Evolutionary conservation across 1,284 basidiomycete genomes (phyloP).

Genomic region (Xerocomus nothofagi): DNA sequence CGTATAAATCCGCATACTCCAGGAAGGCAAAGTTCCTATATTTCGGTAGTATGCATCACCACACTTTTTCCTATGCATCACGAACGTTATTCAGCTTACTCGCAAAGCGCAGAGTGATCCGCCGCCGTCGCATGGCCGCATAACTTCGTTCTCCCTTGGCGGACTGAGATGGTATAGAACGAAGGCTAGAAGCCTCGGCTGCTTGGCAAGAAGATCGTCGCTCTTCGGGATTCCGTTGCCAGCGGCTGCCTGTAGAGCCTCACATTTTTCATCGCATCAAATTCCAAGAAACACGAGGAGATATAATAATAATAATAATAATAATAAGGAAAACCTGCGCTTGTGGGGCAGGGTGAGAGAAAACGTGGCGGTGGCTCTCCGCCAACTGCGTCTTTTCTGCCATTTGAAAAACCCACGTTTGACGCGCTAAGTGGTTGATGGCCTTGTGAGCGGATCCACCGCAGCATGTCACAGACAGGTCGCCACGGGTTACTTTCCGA

Average conservation of each 20-base stretch:
- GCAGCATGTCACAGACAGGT: slow-evolving; percentile 18
- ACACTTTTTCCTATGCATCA: background rate
- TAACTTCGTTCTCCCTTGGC: background rate
- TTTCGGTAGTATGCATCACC: background rate
- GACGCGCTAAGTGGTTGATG: slow-evolving; percentile 5
- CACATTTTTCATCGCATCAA: background rate
- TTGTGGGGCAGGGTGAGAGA: slow-evolving; percentile 21
- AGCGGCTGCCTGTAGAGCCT: background rate
- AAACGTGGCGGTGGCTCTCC: slow-evolving; percentile 15
- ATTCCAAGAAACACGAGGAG: no score
- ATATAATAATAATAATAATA: no score
- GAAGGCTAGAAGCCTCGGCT: background rate
- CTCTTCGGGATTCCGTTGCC: background rate
- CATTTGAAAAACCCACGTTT: slow-evolving; percentile 29
- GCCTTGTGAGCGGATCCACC: slow-evolving; percentile 4
- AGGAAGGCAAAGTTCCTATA: no score
- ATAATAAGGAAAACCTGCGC: no score
- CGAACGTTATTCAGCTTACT: background rate
- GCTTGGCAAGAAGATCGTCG: slow-evolving; percentile 9
- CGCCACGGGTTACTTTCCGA: slow-evolving; percentile 8
- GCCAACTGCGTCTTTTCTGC: slow-evolving; percentile 35
- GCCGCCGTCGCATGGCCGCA: slow-evolving; percentile 16
- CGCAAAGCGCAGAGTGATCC: slow-evolving; percentile 17
- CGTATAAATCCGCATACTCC: no score
- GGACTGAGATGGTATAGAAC: slow-evolving; percentile 1